Conservation (phyloP, 495 filamentous ascomycete genomes). For the Trichodelitschia bisporula region DNA sequence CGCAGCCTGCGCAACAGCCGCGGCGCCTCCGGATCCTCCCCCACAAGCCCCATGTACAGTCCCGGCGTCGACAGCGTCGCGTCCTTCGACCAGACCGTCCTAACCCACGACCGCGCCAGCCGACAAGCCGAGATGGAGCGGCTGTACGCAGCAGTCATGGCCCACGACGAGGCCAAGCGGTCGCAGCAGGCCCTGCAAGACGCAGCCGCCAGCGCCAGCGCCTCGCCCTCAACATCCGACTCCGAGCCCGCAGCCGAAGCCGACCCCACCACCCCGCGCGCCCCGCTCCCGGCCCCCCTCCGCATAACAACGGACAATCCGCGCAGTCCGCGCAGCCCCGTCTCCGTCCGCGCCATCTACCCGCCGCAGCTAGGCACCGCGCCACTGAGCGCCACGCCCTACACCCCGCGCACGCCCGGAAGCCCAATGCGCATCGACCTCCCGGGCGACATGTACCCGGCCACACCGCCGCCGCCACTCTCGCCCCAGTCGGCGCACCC, state of each 20-base stretch:
- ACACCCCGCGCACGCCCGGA: slow-evolving; percentile 4
- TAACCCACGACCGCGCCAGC: slow-evolving; percentile 43
- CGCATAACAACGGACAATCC: too few relatives aligned
- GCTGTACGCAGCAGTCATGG: slow-evolving; percentile 79
- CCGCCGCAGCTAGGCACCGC: slow-evolving; percentile 9
- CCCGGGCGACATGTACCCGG: slow-evolving; percentile 4
- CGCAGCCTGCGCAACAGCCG: not conserved
- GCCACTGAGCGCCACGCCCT: not conserved
- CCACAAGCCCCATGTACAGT: slow-evolving; percentile 3
- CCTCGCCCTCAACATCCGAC: too few relatives aligned
- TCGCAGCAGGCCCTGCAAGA: not conserved
- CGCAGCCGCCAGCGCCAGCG: too few relatives aligned
- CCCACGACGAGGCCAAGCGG: slow-evolving; percentile 50
- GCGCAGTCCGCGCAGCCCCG: not conserved
- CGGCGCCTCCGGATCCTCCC: too few relatives aligned
- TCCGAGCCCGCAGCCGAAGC: not conserved
- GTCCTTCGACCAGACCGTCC: slow-evolving; percentile 49
- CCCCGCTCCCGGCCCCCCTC: not conserved
- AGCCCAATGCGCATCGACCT: slow-evolving; percentile 1
- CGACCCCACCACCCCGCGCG: slow-evolving; percentile 6
- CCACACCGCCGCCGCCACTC: slow-evolving; percentile 6
- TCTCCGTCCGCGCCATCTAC: slow-evolving; percentile 15
- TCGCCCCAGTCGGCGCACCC: not conserved
- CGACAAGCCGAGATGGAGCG: slow-evolving; percentile 64
- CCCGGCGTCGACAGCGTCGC: slow-evolving; percentile 21